A percentile compares a stretch with the other conserved stretches of the same genome.
Evolutionary conservation across 176 grass and related monocot genomes (phyloP).

Genomic region (Stipa capillata): DNA sequence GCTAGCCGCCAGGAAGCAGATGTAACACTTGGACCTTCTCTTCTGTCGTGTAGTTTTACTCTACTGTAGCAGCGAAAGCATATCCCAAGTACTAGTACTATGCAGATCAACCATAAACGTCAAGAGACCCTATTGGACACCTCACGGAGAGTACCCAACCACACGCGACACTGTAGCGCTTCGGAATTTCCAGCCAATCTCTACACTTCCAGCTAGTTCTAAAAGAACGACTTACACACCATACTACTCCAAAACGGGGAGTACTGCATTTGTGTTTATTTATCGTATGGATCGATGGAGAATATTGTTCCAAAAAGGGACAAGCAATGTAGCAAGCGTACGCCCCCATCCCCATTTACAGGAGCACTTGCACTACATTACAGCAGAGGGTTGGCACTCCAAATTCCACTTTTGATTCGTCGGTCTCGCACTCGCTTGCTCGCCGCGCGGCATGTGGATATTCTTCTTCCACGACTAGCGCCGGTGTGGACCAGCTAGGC

Average conservation of each 20-base stretch:
- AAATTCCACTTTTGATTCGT: background rate
- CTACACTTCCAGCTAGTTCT: background rate
- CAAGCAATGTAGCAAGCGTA: background rate
- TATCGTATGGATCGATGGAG: background rate
- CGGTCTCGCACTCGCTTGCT: background rate
- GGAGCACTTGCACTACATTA: background rate
- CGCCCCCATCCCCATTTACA: background rate
- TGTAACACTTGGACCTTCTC: background rate
- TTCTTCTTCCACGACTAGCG: background rate
- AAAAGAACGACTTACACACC: too few relatives aligned
- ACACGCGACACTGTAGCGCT: background rate
- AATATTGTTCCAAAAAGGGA: background rate
- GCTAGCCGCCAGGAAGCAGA: too few relatives aligned
- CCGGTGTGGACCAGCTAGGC: background rate
- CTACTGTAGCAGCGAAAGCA: background rate
- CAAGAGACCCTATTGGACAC: background rate
- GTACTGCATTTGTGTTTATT: background rate
- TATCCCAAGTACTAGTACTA: background rate
- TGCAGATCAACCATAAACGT: background rate
- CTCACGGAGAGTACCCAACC: background rate
- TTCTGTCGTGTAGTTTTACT: background rate
- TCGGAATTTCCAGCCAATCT: background rate
- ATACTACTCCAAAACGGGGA: background rate
- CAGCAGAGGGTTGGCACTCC: background rate
- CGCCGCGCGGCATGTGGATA: background rate